A percentile compares a stretch with the other conserved stretches of the same genome.
Conservation (phyloP, 2,329 filamentous ascomycete genomes). For the Penicillium psychrosexuale region DNA sequence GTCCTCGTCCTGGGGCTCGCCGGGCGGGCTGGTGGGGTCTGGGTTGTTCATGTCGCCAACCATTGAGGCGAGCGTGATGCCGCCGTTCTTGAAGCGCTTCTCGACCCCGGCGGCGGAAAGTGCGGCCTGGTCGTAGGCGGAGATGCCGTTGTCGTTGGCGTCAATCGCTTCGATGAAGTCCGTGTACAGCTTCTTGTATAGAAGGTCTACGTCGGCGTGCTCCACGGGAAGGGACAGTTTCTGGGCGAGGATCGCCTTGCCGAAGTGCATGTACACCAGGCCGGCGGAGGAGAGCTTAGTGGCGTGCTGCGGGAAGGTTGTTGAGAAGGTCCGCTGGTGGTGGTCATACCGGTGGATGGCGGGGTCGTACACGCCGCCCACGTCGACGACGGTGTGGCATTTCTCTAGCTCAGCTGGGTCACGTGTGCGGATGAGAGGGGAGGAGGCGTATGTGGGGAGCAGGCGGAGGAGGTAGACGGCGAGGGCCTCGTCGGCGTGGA, state of each 20-base stretch:
- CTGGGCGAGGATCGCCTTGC: conserved; percentile 73
- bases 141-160: conserved; percentile 95
- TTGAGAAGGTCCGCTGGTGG: conserved; percentile 87
- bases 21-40: conserved; percentile 47
- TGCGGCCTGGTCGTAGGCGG: conserved; percentile 69
- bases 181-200: conserved; percentile 87
- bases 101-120: conserved; percentile 68
- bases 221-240: conserved; percentile 60
- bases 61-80: conserved; percentile 79
- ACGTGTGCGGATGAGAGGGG: conserved; percentile 78
- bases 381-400: conserved; percentile 95
- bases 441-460: conserved; percentile 73
- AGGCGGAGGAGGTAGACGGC: conserved; percentile 93
- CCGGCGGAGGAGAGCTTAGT: conserved; percentile 95
- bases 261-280: conserved; percentile 94
- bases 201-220: conserved; percentile 64
- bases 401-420: conserved; percentile 72
- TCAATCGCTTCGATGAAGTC: conserved; percentile 95
- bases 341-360: conserved; percentile 81
- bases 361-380: conserved; percentile 90
- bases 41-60: conserved; percentile 77
- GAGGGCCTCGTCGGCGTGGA: conserved; percentile 97
- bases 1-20: conserved; percentile 73
- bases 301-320: conserved; percentile 74
- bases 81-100: conserved; percentile 79